Base-by-base conservation (phyloP, 2,329 filamentous ascomycete species). In the Fusarium newnesense region DNA sequence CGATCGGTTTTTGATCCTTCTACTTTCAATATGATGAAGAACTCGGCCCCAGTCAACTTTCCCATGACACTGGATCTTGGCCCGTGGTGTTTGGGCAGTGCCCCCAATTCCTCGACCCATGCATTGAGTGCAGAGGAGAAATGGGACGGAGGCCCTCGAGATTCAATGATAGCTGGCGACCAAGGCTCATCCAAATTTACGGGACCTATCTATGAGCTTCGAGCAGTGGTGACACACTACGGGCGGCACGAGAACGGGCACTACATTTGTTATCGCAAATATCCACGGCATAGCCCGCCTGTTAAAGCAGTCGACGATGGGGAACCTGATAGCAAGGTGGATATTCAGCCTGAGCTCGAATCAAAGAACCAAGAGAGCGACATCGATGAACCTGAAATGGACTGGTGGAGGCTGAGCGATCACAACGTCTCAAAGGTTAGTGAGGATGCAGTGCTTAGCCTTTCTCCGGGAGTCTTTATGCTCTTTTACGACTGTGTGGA, bases 191-290 rank as follows among this genome's bases (percentile, higher is more conserved):
- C 89, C 4, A 87, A 84, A 68, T 83, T 89, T 13, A 84, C 83
- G 1, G 89, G 90, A 6, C 87, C 86, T 34, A 85, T 92, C 3
- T 98, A 97, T 80, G 90, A 94, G 78, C 85, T 98, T 21, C 90
- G 93, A 60, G 94, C 95, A 36, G 93, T 96, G 0, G 89, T 98
- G 15, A 96, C 94, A 2, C 96, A 98, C 79, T 94, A 93, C 70
- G 96, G 96, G 8, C 88, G 93, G 37, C 96, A 98, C 80, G 95
- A 98, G 70, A 97, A 97, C 76, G 96, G 96, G 0, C 96, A 99
- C 83, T 98, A 99, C 76, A 91, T 98, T 43, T 97, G 94, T 80
- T 97, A 96, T 81, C 89, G 94, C 58, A 93, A 92, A 77, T 92
- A 94, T 77, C 86, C 89, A 21, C 78, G 79, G 15, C 66, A 72